Conservation (phyloP, 768 basidiomycete species). For the Sporobolomyces roseus region DNA sequence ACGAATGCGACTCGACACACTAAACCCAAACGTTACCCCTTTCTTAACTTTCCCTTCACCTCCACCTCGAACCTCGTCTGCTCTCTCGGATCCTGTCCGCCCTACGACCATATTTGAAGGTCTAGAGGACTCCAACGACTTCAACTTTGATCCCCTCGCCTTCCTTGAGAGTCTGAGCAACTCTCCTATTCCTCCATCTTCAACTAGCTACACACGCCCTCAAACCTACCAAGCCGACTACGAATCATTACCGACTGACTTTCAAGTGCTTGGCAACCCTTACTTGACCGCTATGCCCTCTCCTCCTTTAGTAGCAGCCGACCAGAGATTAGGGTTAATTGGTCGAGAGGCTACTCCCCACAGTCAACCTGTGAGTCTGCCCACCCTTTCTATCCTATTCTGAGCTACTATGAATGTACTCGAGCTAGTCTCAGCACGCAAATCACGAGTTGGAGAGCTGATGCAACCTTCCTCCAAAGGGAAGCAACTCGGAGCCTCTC, state of each 20-base stretch:
- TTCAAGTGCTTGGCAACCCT: constrained; percentile 7
- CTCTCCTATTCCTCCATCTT: background rate
- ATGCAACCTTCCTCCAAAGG: background rate
- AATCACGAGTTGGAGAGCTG: background rate
- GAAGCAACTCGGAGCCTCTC: background rate
- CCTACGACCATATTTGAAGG: background rate
- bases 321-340: background rate
- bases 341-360: background rate
- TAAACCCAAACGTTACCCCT: background rate
- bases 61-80: background rate
- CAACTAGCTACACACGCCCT: no score
- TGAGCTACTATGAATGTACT: background rate
- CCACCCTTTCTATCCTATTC: no score
- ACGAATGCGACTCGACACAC: background rate
- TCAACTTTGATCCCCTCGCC: background rate
- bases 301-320: background rate
- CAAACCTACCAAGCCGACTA: constrained; percentile 9
- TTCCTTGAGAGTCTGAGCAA: constrained; percentile 1
- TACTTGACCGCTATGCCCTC: background rate
- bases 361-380: constrained; percentile 1
- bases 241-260: constrained; percentile 5
- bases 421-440: background rate
- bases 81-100: constrained; percentile 1
- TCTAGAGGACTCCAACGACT: background rate
- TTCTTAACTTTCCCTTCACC: background rate